Evolutionary conservation across 2,329 filamentous ascomycete species (phyloP).

Genomic region (Annulohypoxylon truncatum): DNA sequence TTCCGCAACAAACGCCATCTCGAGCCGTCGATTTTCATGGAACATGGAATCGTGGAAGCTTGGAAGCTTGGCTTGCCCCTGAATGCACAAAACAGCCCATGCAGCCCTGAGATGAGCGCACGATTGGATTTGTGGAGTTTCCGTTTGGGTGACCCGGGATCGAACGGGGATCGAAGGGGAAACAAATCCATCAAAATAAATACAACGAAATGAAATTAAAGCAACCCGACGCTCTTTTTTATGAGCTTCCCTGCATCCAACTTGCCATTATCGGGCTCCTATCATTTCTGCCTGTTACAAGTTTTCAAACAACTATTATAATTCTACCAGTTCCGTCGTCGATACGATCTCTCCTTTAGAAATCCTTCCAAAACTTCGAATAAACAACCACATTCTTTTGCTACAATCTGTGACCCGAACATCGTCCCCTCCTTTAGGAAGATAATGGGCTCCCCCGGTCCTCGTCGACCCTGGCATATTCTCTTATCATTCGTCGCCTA

Average conservation of each 20-base stretch:
- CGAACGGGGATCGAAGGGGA: constrained; percentile 20
- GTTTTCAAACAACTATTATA: constrained; percentile 3
- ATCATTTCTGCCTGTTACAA: constrained; percentile 13
- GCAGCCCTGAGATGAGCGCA: constrained; percentile 38
- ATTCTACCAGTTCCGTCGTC: background rate
- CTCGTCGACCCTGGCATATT: constrained; percentile 40
- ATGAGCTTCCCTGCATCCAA: constrained; percentile 5
- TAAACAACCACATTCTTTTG: constrained; percentile 19
- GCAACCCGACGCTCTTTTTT: constrained; percentile 14
- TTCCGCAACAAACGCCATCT: constrained; percentile 31
- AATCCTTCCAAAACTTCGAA: constrained; percentile 5
- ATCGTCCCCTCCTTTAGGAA: constrained; percentile 29
- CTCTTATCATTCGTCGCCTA: constrained; percentile 44
- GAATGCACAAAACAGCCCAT: constrained; percentile 41
- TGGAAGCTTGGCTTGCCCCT: constrained; percentile 31
- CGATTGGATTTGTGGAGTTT: constrained; percentile 37
- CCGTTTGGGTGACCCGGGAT: constrained; percentile 39
- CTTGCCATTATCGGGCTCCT: constrained; percentile 5
- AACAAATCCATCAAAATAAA: constrained; percentile 42
- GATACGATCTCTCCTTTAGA: background rate
- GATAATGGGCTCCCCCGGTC: constrained; percentile 42
- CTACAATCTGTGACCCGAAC: background rate
- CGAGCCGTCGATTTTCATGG: constrained; percentile 8
- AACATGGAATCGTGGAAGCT: background rate
- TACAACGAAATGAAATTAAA: constrained; percentile 45